Evolutionary conservation across 2,329 filamentous ascomycete genomes (phyloP), one percentile per base, ranked within the genome.

Genomic region (Fusarium sp.): DNA sequence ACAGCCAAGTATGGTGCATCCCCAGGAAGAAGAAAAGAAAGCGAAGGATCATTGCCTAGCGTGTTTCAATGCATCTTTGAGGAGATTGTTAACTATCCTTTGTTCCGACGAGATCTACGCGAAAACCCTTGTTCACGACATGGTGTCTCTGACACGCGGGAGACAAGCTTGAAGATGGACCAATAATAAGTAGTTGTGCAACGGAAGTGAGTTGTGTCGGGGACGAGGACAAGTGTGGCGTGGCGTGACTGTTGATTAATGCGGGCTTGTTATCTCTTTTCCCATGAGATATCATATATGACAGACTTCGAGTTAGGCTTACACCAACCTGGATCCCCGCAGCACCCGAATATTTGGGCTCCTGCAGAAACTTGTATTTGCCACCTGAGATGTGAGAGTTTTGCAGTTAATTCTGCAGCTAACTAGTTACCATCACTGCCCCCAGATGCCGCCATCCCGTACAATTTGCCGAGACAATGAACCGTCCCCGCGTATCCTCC

Each of bases 341-440:
- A 13, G 22, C 18, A 11, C 20, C 28, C 47, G 10, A 49, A 12
- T 1, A 33, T 10, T 24, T 3, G n/a, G 11, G 15, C 31, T 5
- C 5, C 15, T 26, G 33, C 17, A 52, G n/a, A n/a, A 35, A 18
- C n/a, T 18, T 18, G 7, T 8, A 12, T 18, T 17, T 44, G 5
- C 15, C 22, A 11, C 3, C 7, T 18, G 4, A 24, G 18, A 12
- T 8, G 1, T 6, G 12, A 6, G n/a, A 24, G 41, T 9, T 31
- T 51, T 35, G 11, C 22, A 33, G 17, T 24, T 7, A 14, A 24
- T 35, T 14, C n/a, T 36, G 11, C 33, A 36, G 12, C 26, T 8
- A 9, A 6, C 8, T 12, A 24, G 11, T 20, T 26, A n/a, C 20
- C 7, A n/a, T n/a, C n/a, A n/a, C n/a, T n/a, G n/a, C n/a, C n/a